Evolutionary conservation across 148 eudicot genomes (phyloP), one percentile per base, ranked within the genome.

Genomic region (Amaranthus hypochondriacus): DNA sequence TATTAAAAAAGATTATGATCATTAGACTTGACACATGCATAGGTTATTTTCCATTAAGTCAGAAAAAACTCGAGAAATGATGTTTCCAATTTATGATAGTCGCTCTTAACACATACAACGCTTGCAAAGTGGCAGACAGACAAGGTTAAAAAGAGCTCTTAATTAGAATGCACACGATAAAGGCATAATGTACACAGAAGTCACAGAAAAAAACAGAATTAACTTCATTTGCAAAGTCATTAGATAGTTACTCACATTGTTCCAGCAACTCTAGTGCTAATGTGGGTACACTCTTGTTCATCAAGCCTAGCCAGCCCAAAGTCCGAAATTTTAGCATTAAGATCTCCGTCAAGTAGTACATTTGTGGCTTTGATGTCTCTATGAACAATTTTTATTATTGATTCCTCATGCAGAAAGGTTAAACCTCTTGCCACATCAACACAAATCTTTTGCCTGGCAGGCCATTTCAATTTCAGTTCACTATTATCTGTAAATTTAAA

Each of bases 231-330:
- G 39, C 39, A 2, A 65, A 50, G 57, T 65, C 76, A 44, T 9
- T 21, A 57, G 46, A 66, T 21, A 71, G 56, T 42, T 42, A 53
- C 81, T 78, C 61, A 78, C 81, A 79, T 79, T 62, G 81, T 79
- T 63, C 81, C 81, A 12, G 81, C 81, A 73, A 79, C 81, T 73
- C 81, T 79, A 54, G 81, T 78, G 62, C 81, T 78, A 48, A 79
- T 75, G 68, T 79, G 82, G 39, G 82, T 79, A 6, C 66, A 18
- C 54, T 75, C 82, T 48, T 70, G 66, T 39, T 79, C 78, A 66
- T 65, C 75, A 56, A 79, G 82, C 68, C 72, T 75, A 39, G 82
- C 82, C 62, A 79, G 62, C 58, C 82, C 82, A 66, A 79, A 79
- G 68, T 79, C 82, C 1, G 82, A 64, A 13, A 80, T 76, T 66